Evolutionary conservation across 2,329 filamentous ascomycete species (phyloP).

Genomic region (Pseudogymnoascus sp.): DNA sequence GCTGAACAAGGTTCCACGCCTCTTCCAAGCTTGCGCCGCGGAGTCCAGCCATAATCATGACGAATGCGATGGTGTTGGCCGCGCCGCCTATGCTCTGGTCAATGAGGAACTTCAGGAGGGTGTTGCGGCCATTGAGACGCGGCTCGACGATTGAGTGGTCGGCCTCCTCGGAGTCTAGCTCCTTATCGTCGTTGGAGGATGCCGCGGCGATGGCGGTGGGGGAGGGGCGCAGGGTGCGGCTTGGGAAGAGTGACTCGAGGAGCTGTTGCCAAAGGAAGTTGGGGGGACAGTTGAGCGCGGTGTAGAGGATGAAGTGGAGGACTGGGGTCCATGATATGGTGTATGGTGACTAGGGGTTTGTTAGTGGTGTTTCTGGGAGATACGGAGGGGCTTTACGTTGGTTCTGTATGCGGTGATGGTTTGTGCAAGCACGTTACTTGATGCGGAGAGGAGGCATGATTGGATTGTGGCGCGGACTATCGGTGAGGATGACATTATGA

Average conservation of each 20-base stretch:
- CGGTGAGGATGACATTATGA: slow-evolving; percentile 31
- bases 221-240: slow-evolving; percentile 41
- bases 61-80: slow-evolving; percentile 58
- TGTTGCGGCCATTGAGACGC: slow-evolving; percentile 54
- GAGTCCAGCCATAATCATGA: slow-evolving; percentile 42
- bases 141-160: slow-evolving; percentile 38
- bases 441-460: slow-evolving; percentile 53
- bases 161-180: slow-evolving; percentile 34
- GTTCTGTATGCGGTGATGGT: slow-evolving; percentile 53
- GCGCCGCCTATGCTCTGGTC: slow-evolving; percentile 61
- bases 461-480: slow-evolving; percentile 56
- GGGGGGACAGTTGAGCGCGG: slow-evolving; percentile 64
- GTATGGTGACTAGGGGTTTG: slow-evolving; percentile 33
- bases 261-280: slow-evolving; percentile 83
- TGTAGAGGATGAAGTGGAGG: slow-evolving; percentile 69
- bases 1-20: slow-evolving; percentile 37
- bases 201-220: slow-evolving; percentile 33
- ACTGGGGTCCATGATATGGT: slow-evolving; percentile 59
- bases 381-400: slow-evolving; percentile 38
- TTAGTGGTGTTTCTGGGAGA: not conserved
- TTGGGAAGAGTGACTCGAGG: slow-evolving; percentile 67
- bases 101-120: slow-evolving; percentile 56
- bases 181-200: slow-evolving; percentile 35
- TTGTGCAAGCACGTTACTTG: slow-evolving; percentile 69
- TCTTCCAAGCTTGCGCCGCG: slow-evolving; percentile 33